Base-by-base conservation (phyloP, 2,329 filamentous ascomycete species). In the Xylaria sp. region DNA sequence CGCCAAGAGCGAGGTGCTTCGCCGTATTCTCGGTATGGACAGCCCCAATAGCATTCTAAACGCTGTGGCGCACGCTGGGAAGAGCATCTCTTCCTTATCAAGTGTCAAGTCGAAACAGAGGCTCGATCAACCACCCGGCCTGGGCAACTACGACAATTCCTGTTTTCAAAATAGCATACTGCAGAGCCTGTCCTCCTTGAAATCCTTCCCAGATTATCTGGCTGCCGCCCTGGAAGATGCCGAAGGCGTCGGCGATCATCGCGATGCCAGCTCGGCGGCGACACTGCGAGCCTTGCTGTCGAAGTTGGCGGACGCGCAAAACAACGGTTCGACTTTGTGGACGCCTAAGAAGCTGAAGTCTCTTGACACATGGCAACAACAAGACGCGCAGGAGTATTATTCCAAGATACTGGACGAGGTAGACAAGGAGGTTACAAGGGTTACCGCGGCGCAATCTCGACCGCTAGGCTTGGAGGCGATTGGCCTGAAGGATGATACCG, bases 141-240 rank as follows among this genome's bases (percentile, higher is more conserved):
- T 98, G 56, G 92, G 92, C 9, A 99, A 99, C 75, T 89, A 89
- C 79, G 92, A 96, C 79, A 97, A 97, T 75, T 97, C 93, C 1
- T 98, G 95, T 80, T 99, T 96, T 76, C 95, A 98, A 77, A 99
- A 99, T 77, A 97, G 94, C 74, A 89, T 97, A 19, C 87, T 99
- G 11, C 93, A 97, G 75, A 89, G 89, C 6, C 80, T 98, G 43
- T 89, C 94, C 1, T 90, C 94, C 3, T 81, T 98, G 31, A 83
- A 85, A 17, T 85, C 89, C 4, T 80, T 98, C 31, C 84, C 85
- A 25, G 79, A 79, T 2, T 95, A 92, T 71, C 83, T 96, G 7
- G 79, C 79, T 1, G 78, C 76, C 8, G 77, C 79, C 1, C 49
- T 74, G 4, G 71, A 75, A n/a, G 68, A 70, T 7, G 69, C 70